Base-by-base conservation (phyloP, 495 filamentous ascomycete genomes). In the Sporormia fimetaria region DNA sequence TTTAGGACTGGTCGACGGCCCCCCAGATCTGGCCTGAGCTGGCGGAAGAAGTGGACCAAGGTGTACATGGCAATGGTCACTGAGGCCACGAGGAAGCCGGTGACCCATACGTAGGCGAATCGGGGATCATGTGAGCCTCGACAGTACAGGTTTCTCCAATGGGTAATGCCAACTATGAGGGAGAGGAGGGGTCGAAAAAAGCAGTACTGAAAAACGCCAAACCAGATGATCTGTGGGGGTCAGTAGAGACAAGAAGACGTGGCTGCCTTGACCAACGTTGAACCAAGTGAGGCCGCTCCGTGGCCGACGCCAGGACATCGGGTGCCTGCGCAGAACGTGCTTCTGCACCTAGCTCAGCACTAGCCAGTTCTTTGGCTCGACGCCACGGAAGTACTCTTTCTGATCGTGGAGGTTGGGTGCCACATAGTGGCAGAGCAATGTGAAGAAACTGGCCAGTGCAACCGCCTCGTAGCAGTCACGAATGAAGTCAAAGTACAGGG, bases 401-500 rank as follows among this genome's bases (percentile, higher is more conserved):
- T 94, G 87, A 20, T 74, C 74, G 52, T 85, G 83, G 20, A 94
- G 62, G 50, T 79, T 73, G 15, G 82, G 83, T 6, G 76, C 81
- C 42, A 87, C 75, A 55, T 92, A 93, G 57, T 80, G 71, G 56
- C 86, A 93, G 53, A 93, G 61, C 15, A 94, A 68, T n/a, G 81
- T 74, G 61, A 94, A 94, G 68, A 94, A 94, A 40, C 79, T 80
- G 22, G 83, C 78, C 43, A 94, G 88, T 29, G 84, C 81, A 53
- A 94, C 90, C 3, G 87, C 85, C 65, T 94, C 87, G 60, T 93
- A 93, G 61, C 83, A 92, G 55, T 93, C 77, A 46, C 81, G 75
- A 36, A 87, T 54, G 21, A 93, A 78, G 49, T 81, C 67, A 57
- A 80, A 93, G 58, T 93, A 94, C 25, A 93, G 74, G 10, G 80